Evolutionary conservation across 2,329 filamentous ascomycete species (phyloP).

Genomic region (Aspergillus texensis): DNA sequence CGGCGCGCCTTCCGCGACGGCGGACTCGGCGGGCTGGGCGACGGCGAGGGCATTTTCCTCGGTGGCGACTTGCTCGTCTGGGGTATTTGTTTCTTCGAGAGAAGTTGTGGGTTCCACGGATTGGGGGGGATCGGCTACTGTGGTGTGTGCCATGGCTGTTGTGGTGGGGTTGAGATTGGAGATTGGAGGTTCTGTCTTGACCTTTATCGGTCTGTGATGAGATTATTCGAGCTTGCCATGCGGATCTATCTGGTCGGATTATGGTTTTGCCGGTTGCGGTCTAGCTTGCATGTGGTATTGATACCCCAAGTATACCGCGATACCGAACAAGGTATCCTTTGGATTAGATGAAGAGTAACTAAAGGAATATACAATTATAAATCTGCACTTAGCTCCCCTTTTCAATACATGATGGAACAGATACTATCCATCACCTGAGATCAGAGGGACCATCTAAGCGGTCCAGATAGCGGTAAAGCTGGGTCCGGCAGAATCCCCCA

Average conservation of each 20-base stretch:
- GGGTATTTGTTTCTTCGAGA: background rate
- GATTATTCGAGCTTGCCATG: background rate
- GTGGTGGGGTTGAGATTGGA: background rate
- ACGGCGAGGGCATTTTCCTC: slow-evolving; percentile 21
- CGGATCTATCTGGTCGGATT: background rate
- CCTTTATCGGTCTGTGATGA: background rate
- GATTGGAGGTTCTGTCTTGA: background rate
- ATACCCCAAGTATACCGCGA: background rate
- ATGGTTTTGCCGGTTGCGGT: background rate
- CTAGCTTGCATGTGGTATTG: background rate
- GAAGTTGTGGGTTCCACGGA: slow-evolving; percentile 50
- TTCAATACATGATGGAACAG: background rate
- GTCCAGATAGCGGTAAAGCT: background rate
- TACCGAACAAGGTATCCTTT: background rate
- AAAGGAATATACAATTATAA: background rate
- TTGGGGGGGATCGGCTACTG: slow-evolving; percentile 37
- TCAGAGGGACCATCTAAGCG: background rate
- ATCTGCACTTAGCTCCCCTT: background rate
- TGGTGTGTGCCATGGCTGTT: slow-evolving; percentile 33
- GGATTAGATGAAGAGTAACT: background rate
- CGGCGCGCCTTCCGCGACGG: slow-evolving; percentile 24
- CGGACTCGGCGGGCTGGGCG: slow-evolving; percentile 17
- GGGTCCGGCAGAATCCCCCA: background rate
- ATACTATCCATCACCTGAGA: background rate
- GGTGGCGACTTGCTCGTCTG: background rate